Percentiles rank a stretch among this genome's conserved stretches.
phyloP scores from a whole-genome alignment of 148 eudicot genomes.

The Amaranthus cruentus region DNA sequence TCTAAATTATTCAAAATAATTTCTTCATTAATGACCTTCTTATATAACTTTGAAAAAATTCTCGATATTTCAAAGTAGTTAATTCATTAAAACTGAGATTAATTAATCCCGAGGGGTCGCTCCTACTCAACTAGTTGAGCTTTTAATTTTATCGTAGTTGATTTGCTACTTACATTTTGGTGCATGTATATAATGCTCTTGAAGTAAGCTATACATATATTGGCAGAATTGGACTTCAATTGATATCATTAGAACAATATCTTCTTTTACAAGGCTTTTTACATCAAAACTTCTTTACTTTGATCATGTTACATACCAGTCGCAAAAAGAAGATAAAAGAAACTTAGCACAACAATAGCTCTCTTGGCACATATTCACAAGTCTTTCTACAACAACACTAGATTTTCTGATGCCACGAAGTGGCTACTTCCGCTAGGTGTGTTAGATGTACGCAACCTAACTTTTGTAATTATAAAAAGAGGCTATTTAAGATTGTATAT shows the following conservation, averaged over 20 bases:
- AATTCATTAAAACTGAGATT: too few relatives aligned
- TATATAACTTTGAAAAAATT: too few relatives aligned
- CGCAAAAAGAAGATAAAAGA: slow-evolving; percentile 36
- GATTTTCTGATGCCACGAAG: too few relatives aligned
- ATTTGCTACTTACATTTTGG: slow-evolving; percentile 12
- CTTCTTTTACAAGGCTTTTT: not conserved
- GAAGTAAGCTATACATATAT: slow-evolving; percentile 15
- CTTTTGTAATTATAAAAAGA: too few relatives aligned
- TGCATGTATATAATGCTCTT: not conserved
- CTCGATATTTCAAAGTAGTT: too few relatives aligned
- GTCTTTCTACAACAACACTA: not conserved
- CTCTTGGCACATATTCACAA: not conserved
- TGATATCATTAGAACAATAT: not conserved
- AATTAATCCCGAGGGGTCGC: too few relatives aligned
- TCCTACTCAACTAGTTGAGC: too few relatives aligned
- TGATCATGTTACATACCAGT: slow-evolving; percentile 88
- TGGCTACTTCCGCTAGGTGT: too few relatives aligned
- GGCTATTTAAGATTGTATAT: too few relatives aligned
- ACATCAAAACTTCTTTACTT: not conserved
- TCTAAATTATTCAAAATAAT: too few relatives aligned
- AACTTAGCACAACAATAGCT: not conserved
- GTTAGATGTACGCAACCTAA: too few relatives aligned
- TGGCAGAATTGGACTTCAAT: not conserved
- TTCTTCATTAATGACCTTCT: too few relatives aligned
- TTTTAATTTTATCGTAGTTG: not conserved